Evolutionary conservation across 805 yeast species (phyloP).

Genomic region (Candida anglica): DNA sequence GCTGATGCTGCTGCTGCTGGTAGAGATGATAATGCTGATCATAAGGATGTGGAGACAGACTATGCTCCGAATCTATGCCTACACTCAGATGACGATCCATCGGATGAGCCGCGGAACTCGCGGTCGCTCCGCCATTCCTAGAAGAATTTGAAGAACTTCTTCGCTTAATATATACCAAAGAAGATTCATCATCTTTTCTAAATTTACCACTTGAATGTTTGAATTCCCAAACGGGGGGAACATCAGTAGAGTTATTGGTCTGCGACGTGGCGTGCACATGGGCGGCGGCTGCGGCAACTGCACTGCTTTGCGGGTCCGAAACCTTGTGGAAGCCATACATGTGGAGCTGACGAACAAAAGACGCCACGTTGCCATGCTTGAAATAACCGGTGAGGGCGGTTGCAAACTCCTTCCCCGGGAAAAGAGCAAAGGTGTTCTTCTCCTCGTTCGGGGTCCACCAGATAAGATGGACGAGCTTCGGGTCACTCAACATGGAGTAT

Average conservation of each 20-base stretch:
- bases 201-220: constrained; percentile 50
- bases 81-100: too few species aligned
- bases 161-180: constrained; percentile 44
- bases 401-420: constrained; percentile 62
- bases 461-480: constrained; percentile 29
- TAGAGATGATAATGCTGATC: too few species aligned
- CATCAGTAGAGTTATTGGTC: constrained; percentile 3
- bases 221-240: constrained; percentile 50
- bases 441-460: constrained; percentile 45
- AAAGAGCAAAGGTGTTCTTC: constrained; percentile 56
- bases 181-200: constrained; percentile 42
- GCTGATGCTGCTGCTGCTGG: background rate
- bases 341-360: constrained; percentile 90
- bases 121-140: constrained; percentile 9
- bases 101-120: background rate
- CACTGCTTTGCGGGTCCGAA: constrained; percentile 33
- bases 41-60: too few species aligned
- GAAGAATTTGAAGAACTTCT: constrained; percentile 37
- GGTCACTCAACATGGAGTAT: constrained; percentile 36
- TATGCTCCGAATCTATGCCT: too few species aligned
- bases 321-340: constrained; percentile 96
- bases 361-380: constrained; percentile 91
- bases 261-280: constrained; percentile 3
- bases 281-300: constrained; percentile 4
- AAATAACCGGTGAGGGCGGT: constrained; percentile 66